These are phyloP conservation scores for Dendrocalamus sinicus DNA, from an alignment of 176 grass and related monocot species.

Conservation along the genomic window DNA sequence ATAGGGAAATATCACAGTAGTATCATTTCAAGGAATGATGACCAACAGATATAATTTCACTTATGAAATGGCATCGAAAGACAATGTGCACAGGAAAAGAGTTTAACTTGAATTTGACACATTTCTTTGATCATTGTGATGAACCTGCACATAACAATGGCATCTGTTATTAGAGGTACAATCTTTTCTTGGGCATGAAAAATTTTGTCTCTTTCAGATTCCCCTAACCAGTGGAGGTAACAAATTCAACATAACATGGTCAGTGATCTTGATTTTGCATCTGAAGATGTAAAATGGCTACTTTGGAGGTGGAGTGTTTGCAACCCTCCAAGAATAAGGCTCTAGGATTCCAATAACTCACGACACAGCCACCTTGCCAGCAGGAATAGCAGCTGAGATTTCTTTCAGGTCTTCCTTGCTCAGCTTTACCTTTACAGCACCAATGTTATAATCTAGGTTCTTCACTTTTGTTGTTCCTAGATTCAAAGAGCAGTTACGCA, in stretches of 20 bases:
- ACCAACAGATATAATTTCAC: not conserved
- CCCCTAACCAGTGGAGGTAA: not conserved
- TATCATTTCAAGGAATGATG: not conserved
- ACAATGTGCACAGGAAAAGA: not conserved
- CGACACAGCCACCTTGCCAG: slow-evolving; percentile 59
- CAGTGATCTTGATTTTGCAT: slow-evolving; percentile 6
- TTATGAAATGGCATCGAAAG: not conserved
- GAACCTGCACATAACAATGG: not conserved
- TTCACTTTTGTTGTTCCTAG: slow-evolving; percentile 76
- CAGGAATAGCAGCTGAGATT: slow-evolving; percentile 55
- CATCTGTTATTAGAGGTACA: slow-evolving; percentile 26
- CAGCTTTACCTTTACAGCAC: slow-evolving; percentile 66
- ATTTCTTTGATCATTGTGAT: not conserved
- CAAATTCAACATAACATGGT: slow-evolving; percentile 16
- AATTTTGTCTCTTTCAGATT: not conserved
- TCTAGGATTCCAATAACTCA: slow-evolving; percentile 58
- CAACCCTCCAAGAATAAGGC: slow-evolving; percentile 67
- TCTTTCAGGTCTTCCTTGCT: slow-evolving; percentile 60
- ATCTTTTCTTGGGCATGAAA: slow-evolving; percentile 9
- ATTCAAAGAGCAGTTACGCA: slow-evolving; percentile 46
- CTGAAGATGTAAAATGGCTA: slow-evolving; percentile 24
- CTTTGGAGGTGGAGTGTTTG: slow-evolving; percentile 61
- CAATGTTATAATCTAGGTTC: slow-evolving; percentile 73
- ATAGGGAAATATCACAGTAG: not conserved
- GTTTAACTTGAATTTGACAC: not conserved